phyloP scores from a whole-genome alignment of 139 green algal species.

The Chlamydomonas eustigma region DNA sequence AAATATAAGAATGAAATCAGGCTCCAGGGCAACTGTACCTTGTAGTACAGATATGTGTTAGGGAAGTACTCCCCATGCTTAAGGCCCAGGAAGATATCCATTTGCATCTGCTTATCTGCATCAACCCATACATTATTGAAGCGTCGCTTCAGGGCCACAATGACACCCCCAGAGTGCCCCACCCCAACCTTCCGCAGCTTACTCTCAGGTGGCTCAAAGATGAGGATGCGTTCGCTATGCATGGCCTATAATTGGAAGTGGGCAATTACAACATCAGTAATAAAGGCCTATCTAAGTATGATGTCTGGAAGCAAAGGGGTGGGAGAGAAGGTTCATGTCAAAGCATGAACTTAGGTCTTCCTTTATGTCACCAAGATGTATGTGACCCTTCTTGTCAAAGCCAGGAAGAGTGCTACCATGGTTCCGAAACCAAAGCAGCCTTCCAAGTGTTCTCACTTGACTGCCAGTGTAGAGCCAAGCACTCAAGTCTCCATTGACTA shows the following conservation, averaged over 20 bases:
- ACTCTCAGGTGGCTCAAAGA: conserved; percentile 62
- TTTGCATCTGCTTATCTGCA: conserved; percentile 48
- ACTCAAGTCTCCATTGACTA: conserved; percentile 90
- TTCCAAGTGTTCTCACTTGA: not conserved
- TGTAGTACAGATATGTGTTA: conserved; percentile 35
- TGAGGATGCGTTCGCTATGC: conserved; percentile 81
- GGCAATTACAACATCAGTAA: too few species aligned
- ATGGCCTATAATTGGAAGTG: conserved; percentile 61
- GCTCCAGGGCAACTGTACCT: conserved; percentile 4
- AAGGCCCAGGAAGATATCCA: conserved; percentile 85
- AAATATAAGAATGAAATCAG: not conserved
- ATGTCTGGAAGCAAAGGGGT: too few species aligned
- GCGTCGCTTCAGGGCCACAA: conserved; percentile 43
- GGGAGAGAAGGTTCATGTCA: too few species aligned
- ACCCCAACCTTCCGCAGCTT: conserved; percentile 44
- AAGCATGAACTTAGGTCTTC: too few species aligned
- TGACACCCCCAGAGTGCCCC: conserved; percentile 43
- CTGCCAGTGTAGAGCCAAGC: conserved; percentile 87
- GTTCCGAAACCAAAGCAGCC: too few species aligned
- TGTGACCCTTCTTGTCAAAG: too few species aligned
- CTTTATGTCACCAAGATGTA: too few species aligned
- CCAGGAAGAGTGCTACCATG: too few species aligned
- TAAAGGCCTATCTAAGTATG: too few species aligned
- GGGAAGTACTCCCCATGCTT: conserved; percentile 54
- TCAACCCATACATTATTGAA: conserved; percentile 59